Evolutionary conservation across 768 basidiomycete genomes (phyloP), one percentile per base, ranked within the genome.

Genomic region (Dendrothele bispora): DNA sequence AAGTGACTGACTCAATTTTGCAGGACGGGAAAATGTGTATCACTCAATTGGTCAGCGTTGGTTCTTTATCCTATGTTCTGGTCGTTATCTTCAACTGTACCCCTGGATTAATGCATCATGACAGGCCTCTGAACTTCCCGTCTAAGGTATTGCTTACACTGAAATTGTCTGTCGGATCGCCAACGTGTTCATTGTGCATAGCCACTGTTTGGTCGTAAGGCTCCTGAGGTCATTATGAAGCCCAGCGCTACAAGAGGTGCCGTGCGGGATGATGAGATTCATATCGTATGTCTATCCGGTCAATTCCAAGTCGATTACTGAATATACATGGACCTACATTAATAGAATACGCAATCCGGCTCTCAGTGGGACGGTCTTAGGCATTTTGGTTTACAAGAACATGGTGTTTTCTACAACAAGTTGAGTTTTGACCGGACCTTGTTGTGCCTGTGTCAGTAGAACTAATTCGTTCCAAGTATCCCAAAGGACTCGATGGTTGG

Each of bases 351-450:
- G 0, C 85, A 86, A 65, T 83, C 83, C 0, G 82, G 84, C 7
- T 74, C 82, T 4, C 84, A 87, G 54, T 85, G 84, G 84, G 84
- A 86, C 54, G 83, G 84, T 7, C 46, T 85, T 58, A 71, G 76
- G 50, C 83, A 86, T 53, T 81, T 72, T 55, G 81, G 81, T 3
- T 50, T 85, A 34, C 39, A 61, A 0, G 72, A 77, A 14, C 75
- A 84, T 52, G 69, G 69, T 3, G 66, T 83, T 18, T 83, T 80
- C 57, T 86, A 85, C 61, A 80, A 84, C 64, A 81, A 83, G 82
- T 82, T n/a, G 35, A 57, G 55, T 35, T 34, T 4, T 21, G 25
- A 38, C 14, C 24, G 27, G 42, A 38, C 27, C 2, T n/a, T n/a
- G n/a, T 35, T 22, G 34, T 27, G 15, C 22, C 26, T 17, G 26